Percentiles rank a stretch among this genome's conserved stretches.
These are phyloP conservation scores for Capronia americana DNA, from an alignment of 2,329 filamentous ascomycete genomes.

Conservation along the genomic window DNA sequence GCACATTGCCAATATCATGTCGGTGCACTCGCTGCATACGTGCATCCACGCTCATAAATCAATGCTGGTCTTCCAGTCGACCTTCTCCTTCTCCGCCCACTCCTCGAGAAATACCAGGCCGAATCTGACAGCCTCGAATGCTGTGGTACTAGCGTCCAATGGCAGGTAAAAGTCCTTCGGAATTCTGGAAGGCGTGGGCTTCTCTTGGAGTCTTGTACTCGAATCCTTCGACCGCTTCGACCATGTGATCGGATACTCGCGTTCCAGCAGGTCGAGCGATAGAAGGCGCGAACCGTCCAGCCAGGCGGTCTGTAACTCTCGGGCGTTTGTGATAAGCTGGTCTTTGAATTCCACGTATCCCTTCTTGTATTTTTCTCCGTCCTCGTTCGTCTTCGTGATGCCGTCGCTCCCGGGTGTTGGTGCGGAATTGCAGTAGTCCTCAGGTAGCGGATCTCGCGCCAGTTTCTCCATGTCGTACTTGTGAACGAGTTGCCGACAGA, in stretches of 20 bases:
- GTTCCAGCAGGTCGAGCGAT: constrained; percentile 49
- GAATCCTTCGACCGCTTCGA: constrained; percentile 48
- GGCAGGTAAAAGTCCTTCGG: constrained; percentile 50
- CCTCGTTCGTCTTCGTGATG: constrained; percentile 43
- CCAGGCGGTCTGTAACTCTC: constrained; percentile 53
- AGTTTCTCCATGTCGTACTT: constrained; percentile 53
- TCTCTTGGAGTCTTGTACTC: constrained; percentile 46
- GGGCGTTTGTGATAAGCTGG: constrained; percentile 50
- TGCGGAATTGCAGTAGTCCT: constrained; percentile 46
- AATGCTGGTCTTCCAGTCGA: constrained; percentile 53
- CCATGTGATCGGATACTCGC: constrained; percentile 55
- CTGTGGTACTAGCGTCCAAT: constrained; percentile 50
- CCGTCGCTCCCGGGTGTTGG: constrained; percentile 55
- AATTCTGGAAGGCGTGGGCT: constrained; percentile 37
- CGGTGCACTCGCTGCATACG: neutral
- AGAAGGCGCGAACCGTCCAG: constrained; percentile 51
- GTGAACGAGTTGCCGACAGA: constrained; percentile 55
- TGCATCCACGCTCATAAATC: constrained; percentile 43
- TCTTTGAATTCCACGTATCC: constrained; percentile 50
- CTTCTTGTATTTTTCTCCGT: constrained; percentile 47
- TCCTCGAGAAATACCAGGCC: constrained; percentile 53
- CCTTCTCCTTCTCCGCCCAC: constrained; percentile 54
- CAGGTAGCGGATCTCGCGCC: constrained; percentile 48
- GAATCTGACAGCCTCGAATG: constrained; percentile 55
- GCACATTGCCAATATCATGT: neutral